Conservation (phyloP, 352 stramenopile genomes). For the Pythium rhizo-oryzae region DNA sequence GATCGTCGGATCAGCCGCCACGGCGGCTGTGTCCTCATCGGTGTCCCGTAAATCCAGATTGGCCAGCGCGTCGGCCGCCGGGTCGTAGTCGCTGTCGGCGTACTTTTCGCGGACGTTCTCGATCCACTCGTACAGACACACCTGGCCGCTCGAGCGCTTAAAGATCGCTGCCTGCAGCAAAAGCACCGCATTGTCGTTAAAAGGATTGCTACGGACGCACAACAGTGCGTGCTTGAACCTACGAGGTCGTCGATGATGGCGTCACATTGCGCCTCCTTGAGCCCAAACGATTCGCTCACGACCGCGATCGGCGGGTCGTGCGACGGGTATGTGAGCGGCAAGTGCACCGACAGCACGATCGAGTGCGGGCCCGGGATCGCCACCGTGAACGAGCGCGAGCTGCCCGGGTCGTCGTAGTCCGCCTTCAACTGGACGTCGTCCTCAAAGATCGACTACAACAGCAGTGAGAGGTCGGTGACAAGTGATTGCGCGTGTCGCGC, state of each 20-base stretch:
- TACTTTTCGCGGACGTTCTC: conserved; percentile 81
- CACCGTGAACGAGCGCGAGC: conserved; percentile 60
- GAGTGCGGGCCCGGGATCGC: conserved; percentile 59
- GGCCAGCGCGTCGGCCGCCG: conserved; percentile 6
- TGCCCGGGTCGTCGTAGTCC: conserved; percentile 44
- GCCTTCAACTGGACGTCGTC: conserved; percentile 60
- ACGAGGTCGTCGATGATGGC: conserved; percentile 71
- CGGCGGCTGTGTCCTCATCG: conserved; percentile 20
- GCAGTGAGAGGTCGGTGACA: no score
- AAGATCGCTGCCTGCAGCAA: conserved; percentile 50
- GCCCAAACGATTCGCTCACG: conserved; percentile 82
- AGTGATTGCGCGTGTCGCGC: background rate
- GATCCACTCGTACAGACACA: conserved; percentile 89
- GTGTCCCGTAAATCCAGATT: conserved; percentile 4
- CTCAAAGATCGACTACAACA: conserved; percentile 74
- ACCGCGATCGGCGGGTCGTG: conserved; percentile 69
- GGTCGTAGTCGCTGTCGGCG: conserved; percentile 43
- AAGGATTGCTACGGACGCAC: no score
- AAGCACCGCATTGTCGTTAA: no score
- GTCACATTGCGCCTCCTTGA: conserved; percentile 68
- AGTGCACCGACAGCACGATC: conserved; percentile 71
- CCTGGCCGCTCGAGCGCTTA: conserved; percentile 69
- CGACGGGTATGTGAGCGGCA: conserved; percentile 74
- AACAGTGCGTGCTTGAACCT: no score
- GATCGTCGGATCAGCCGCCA: conserved; percentile 14